Conservation (phyloP, 352 stramenopile genomes). For the Pythium rishiriense region DNA sequence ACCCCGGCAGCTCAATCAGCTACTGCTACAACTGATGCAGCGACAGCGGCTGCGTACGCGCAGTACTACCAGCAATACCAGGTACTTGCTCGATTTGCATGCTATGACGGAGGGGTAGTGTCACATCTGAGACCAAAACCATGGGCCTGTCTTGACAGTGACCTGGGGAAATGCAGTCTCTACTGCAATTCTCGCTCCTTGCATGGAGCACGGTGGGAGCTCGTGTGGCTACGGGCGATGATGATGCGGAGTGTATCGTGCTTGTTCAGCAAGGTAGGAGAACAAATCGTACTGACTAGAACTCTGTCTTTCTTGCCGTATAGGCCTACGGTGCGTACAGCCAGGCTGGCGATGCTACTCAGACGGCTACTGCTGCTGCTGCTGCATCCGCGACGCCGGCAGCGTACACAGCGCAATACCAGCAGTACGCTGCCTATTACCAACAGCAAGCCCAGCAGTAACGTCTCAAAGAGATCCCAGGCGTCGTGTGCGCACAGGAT, state of each 20-base stretch:
- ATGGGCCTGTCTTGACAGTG: slow-evolving; percentile 23
- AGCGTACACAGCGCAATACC: slow-evolving; percentile 64
- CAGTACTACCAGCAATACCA: slow-evolving; percentile 82
- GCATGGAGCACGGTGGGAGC: slow-evolving; percentile 5
- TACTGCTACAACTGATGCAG: slow-evolving; percentile 32
- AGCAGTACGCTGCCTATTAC: slow-evolving; percentile 65
- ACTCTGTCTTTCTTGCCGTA: slow-evolving; percentile 4
- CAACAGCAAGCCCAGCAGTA: slow-evolving; percentile 37
- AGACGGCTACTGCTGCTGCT: slow-evolving; percentile 12
- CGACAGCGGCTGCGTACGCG: slow-evolving; percentile 33
- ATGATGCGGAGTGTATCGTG: slow-evolving; percentile 28
- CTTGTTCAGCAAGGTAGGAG: neutral
- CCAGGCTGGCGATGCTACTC: slow-evolving; percentile 32
- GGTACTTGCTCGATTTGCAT: slow-evolving; percentile 46
- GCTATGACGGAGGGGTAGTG: slow-evolving; percentile 1
- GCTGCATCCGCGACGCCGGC: slow-evolving; percentile 19
- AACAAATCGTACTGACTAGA: slow-evolving; percentile 9
- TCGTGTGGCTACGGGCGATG: slow-evolving; percentile 17
- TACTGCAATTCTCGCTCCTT: neutral
- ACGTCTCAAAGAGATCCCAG: too few species aligned
- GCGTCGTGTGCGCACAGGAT: too few species aligned
- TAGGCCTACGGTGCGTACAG: slow-evolving; percentile 66
- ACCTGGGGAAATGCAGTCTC: slow-evolving; percentile 4
- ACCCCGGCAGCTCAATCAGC: slow-evolving; percentile 17
- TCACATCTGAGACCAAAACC: slow-evolving; percentile 22